Base-by-base conservation (phyloP, 345 rosid genomes). In the Brassica rapa region DNA sequence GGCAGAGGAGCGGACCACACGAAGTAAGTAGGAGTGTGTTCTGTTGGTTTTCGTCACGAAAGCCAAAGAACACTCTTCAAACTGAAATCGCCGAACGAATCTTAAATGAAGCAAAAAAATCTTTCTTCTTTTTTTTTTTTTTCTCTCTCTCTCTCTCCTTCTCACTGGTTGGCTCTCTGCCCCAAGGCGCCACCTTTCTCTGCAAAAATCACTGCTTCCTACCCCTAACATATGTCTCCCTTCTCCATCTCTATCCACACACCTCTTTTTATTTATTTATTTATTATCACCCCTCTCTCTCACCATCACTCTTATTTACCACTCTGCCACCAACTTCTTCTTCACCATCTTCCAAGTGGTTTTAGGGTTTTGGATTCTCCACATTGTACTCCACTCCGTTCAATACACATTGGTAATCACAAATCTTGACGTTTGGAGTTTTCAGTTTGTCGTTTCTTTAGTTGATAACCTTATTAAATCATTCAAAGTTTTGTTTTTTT, bases 231-330 rank as follows among this genome's bases (percentile, higher is more conserved):
- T 43, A 66, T 63, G 74, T 80, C 76, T 70, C 62, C 29, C 46
- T 73, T 69, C 74, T 53, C 77, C 27, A 37, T 6, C 1, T 35
- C 51, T 49, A 49, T 49, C 56, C 56, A 49, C 56, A 49, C 56
- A 49, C 8, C 19, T 49, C 56, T n/a, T 49, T 49, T 39, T 9
- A 9, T 9, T 39, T 77, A 2, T 32, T 74, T 19, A 82, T 79
- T 78, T 49, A 49, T 49, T 49, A 5, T 49, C 56, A 79, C 71
- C 56, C 1, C 3, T 46, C 87, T 82, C 87, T 82, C 56, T 83
- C 1, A 15, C 75, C 88, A 82, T 84, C 64, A 59, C 71, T 82
- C 39, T 15, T 88, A 87, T 87, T 91, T 88, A 87, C 94, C 60
- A 43, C 66, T 70, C 68, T 82, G 77, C 90, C 86, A 88, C 81